A percentile compares a stretch with the other conserved stretches of the same genome.
Conservation (phyloP, 139 green algal species). For the Cymbomonas tetramitiformis region DNA sequence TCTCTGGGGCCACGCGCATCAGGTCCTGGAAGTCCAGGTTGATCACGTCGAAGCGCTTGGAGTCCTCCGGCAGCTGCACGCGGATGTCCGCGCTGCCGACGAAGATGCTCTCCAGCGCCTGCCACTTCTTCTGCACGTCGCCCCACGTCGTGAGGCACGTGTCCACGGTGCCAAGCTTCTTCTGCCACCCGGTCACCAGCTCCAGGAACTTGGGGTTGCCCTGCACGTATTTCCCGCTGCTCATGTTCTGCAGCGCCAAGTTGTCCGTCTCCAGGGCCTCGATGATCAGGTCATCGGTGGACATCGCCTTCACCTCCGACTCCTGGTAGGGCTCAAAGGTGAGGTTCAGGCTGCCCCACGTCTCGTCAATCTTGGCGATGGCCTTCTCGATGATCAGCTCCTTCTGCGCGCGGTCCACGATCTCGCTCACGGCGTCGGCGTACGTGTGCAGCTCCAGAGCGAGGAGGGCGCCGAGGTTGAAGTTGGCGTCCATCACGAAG, state of each 20-base stretch:
- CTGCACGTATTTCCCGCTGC: constrained; percentile 67
- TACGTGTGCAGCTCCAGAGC: constrained; percentile 69
- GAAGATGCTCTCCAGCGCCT: constrained; percentile 77
- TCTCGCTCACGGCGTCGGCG: constrained; percentile 66
- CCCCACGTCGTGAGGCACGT: constrained; percentile 55
- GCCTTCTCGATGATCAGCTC: constrained; percentile 69
- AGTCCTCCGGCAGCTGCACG: constrained; percentile 77
- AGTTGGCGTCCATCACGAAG: constrained; percentile 67
- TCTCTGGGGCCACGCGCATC: constrained; percentile 42
- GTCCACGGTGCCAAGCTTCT: constrained; percentile 67
- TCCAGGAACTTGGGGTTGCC: constrained; percentile 75
- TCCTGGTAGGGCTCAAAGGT: constrained; percentile 51
- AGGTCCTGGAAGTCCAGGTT: constrained; percentile 66
- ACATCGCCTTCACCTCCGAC: constrained; percentile 32
- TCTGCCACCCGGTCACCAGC: constrained; percentile 66
- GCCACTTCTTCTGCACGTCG: constrained; percentile 82
- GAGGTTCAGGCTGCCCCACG: constrained; percentile 48
- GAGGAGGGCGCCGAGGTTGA: constrained; percentile 69
- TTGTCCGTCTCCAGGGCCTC: constrained; percentile 76
- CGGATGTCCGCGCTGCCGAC: constrained; percentile 70
- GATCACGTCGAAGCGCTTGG: constrained; percentile 63
- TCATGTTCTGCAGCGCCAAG: constrained; percentile 74
- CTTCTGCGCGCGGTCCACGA: constrained; percentile 79
- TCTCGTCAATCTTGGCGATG: constrained; percentile 75
- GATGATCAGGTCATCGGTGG: constrained; percentile 48